Evolutionary conservation across 768 basidiomycete species (phyloP), one percentile per base, ranked within the genome.

Genomic region (Saitozyma sp.): DNA sequence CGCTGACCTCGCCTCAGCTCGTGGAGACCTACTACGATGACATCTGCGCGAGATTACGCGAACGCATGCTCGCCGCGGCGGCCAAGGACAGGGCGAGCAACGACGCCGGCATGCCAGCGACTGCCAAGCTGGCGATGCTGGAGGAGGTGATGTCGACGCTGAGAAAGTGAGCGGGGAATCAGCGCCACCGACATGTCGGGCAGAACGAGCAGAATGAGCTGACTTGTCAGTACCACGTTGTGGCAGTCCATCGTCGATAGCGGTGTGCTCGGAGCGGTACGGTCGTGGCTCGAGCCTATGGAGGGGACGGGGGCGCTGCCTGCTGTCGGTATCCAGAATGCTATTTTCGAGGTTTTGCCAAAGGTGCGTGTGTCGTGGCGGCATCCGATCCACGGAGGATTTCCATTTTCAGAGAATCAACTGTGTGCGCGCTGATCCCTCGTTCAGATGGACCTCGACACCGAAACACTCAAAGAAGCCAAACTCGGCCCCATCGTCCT

Each of bases 231-330:
- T 79, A 85, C 86, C 16, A 87, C 91, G 0, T 85, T 95, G 14
- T 86, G 89, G 10, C 91, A 95, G 71, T 90, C 92, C 6, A 95
- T 98, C 74, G 86, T 92, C 56, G 96, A 99, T 81, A 93, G 93
- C 78, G 68, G 67, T 66, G 86, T 98, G 48, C 83, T 99, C 38
- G 90, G 92, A 67, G 92, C 89, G 6, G 92, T 97, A 55, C 84
- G 86, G 46, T 83, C 86, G 43, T 99, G 92, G 91, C 86, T 99
- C 3, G 96, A 98, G 71, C 96, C 96, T 0, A 87, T 98, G 9
- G 54, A 59, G 14, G 89, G 89, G 0, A 92, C 96, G 81, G 86
- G 86, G 58, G 94, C 93, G 1, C 84, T 99, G 3, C 96, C 96
- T 0, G 92, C 93, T 4, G 84, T 98, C 57, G 95, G 94, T 79